These are phyloP conservation scores for Mycena pura DNA, from an alignment of 768 basidiomycete species.

Conservation along the genomic window DNA sequence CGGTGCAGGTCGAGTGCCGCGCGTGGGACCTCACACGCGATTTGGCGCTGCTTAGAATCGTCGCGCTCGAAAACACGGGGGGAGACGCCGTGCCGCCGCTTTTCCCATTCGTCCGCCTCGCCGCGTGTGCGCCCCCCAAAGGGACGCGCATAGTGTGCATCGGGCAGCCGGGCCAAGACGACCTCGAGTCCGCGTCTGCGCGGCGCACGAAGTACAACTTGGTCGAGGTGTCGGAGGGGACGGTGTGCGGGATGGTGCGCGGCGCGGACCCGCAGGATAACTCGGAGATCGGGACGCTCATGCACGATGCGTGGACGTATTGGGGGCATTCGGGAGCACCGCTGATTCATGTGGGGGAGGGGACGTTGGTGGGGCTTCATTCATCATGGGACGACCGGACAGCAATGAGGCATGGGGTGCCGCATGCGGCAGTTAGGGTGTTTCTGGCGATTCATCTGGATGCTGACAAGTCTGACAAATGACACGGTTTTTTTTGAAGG, in stretches of 20 bases:
- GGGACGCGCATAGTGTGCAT: conserved; percentile 1
- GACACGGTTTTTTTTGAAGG: too few species aligned
- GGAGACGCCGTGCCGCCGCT: not conserved
- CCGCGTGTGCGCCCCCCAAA: not conserved
- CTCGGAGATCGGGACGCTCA: conserved; percentile 7
- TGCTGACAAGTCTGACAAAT: too few species aligned
- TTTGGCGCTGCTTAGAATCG: conserved; percentile 3
- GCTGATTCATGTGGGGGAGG: not conserved
- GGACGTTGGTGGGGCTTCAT: conserved; percentile 5
- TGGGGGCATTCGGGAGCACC: conserved; percentile 12
- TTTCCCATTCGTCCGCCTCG: not conserved
- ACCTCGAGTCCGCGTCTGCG: conserved; percentile 3
- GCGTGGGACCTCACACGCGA: conserved; percentile 7
- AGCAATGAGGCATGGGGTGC: conserved; percentile 3
- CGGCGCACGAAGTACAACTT: conserved; percentile 2
- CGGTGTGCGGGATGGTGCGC: not conserved
- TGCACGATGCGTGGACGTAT: conserved; percentile 12
- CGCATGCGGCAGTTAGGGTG: not conserved
- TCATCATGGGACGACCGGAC: conserved; percentile 14
- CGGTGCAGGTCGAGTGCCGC: conserved; percentile 5
- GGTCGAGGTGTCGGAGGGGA: not conserved
- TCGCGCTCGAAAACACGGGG: not conserved
- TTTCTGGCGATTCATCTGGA: conserved; percentile 3
- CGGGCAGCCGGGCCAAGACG: conserved; percentile 12
- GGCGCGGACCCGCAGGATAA: conserved; percentile 11